Evolutionary conservation across 2,329 filamentous ascomycete genomes (phyloP).

Genomic region (Claviceps digitariae): DNA sequence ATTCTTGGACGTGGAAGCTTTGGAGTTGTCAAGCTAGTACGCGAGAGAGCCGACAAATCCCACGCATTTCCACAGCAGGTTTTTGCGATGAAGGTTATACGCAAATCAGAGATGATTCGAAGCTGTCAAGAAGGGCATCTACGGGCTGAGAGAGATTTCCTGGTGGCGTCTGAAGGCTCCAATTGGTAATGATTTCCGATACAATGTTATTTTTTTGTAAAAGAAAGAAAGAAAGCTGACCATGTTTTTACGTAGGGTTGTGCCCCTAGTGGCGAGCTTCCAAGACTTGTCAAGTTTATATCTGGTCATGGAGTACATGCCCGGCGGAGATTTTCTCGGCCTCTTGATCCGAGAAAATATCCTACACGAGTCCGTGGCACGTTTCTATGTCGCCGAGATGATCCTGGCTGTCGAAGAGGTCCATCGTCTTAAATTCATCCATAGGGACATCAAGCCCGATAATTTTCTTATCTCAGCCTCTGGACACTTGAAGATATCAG

Average conservation of each 20-base stretch:
- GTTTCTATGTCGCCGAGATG: constrained; percentile 92
- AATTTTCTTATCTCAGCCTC: constrained; percentile 86
- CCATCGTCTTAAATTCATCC: constrained; percentile 78
- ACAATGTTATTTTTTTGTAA: neutral
- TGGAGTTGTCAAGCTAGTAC: constrained; percentile 77
- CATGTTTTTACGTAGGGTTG: constrained; percentile 46
- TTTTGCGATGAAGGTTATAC: constrained; percentile 95
- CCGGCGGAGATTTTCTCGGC: constrained; percentile 86
- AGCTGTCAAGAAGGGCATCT: constrained; percentile 89
- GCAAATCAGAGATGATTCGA: constrained; percentile 83
- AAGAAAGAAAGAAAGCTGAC: too few species aligned
- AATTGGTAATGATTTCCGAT: constrained; percentile 53
- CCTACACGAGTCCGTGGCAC: constrained; percentile 63
- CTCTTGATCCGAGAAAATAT: constrained; percentile 75
- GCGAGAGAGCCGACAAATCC: constrained; percentile 37
- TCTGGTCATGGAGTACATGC: constrained; percentile 97
- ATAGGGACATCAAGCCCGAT: constrained; percentile 92
- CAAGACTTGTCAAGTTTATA: constrained; percentile 78
- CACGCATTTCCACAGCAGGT: constrained; percentile 35
- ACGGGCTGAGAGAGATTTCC: constrained; percentile 79
- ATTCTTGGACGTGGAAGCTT: constrained; percentile 89
- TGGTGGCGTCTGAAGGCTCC: constrained; percentile 79
- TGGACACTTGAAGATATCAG: constrained; percentile 88
- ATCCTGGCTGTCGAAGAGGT: constrained; percentile 87
- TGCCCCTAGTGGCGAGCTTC: constrained; percentile 77